These are phyloP conservation scores for Acer saccharum DNA, from an alignment of 345 rosid species.

Conservation along the genomic window DNA sequence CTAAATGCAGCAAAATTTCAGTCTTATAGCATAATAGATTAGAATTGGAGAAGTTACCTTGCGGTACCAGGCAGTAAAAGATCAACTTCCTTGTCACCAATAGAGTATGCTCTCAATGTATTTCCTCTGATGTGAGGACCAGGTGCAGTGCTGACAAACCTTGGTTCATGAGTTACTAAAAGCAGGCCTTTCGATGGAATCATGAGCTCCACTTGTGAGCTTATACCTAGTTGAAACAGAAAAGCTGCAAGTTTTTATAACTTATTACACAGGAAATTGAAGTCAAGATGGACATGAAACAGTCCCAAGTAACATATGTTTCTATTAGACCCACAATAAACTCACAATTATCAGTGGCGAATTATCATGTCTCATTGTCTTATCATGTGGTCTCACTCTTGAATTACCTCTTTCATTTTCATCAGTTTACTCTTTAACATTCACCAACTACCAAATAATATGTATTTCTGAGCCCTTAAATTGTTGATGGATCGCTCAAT, in stretches of 20 bases:
- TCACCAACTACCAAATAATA: neutral
- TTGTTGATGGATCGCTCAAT: neutral
- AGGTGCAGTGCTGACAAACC: slow-evolving; percentile 45
- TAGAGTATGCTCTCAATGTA: slow-evolving; percentile 49
- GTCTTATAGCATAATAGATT: neutral
- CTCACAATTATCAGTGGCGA: neutral
- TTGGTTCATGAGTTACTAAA: slow-evolving; percentile 62
- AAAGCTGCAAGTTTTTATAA: slow-evolving; percentile 17
- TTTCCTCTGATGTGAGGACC: slow-evolving; percentile 66
- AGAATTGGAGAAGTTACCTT: slow-evolving; percentile 37
- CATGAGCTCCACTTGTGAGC: slow-evolving; percentile 33
- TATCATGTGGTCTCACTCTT: neutral
- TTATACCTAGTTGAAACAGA: slow-evolving; percentile 32
- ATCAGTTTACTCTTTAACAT: neutral
- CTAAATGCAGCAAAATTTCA: neutral
- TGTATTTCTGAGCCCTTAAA: slow-evolving; percentile 2
- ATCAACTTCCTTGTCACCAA: slow-evolving; percentile 62
- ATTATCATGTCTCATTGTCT: neutral
- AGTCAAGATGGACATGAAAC: neutral
- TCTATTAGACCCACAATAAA: neutral
- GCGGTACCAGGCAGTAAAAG: slow-evolving; percentile 61
- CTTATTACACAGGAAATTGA: neutral
- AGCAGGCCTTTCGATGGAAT: slow-evolving; percentile 50
- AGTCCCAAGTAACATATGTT: neutral
- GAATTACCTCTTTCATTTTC: neutral